A percentile compares a stretch with the other conserved stretches of the same genome.
Conservation (phyloP, 2,329 filamentous ascomycete genomes). For the Neofusicoccum sp. region DNA sequence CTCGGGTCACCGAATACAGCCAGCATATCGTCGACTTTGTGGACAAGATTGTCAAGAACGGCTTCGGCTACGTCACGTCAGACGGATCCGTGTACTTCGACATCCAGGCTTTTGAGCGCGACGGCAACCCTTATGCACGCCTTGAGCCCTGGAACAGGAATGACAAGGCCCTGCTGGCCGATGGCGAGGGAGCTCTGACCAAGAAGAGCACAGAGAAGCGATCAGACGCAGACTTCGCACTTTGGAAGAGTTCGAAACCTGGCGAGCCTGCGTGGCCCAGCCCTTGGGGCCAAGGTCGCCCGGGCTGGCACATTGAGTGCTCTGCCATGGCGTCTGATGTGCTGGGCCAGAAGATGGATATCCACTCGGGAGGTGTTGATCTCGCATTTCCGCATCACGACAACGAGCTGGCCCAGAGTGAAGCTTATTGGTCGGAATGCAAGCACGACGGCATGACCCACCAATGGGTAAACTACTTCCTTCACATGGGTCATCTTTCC, state of each 20-base stretch:
- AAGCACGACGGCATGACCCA: conserved; percentile 40
- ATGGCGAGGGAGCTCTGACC: conserved; percentile 81
- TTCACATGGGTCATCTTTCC: conserved; percentile 90
- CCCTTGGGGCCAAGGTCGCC: conserved; percentile 81
- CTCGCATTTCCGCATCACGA: conserved; percentile 86
- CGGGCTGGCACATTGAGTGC: conserved; percentile 98
- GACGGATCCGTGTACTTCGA: conserved; percentile 95
- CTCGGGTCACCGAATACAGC: conserved; percentile 89
- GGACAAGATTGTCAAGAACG: conserved; percentile 76
- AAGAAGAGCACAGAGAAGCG: conserved; percentile 65
- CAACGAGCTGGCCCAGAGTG: conserved; percentile 77
- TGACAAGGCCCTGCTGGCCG: conserved; percentile 78
- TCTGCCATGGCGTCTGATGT: conserved; percentile 90
- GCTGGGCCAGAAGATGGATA: conserved; percentile 82
- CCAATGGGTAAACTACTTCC: conserved; percentile 93
- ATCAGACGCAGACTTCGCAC: conserved; percentile 77
- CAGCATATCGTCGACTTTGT: conserved; percentile 85
- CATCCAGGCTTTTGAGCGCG: conserved; percentile 78
- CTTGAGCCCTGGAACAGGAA: conserved; percentile 82
- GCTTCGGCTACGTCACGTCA: conserved; percentile 72
- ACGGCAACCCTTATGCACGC: conserved; percentile 80
- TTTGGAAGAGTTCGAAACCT: conserved; percentile 91
- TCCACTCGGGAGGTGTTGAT: conserved; percentile 91
- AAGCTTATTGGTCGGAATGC: conserved; percentile 68
- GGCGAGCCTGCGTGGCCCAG: conserved; percentile 90